Evolutionary conservation across 495 filamentous ascomycete species (phyloP).

Genomic region (Penicillium psychrofluorescens): DNA sequence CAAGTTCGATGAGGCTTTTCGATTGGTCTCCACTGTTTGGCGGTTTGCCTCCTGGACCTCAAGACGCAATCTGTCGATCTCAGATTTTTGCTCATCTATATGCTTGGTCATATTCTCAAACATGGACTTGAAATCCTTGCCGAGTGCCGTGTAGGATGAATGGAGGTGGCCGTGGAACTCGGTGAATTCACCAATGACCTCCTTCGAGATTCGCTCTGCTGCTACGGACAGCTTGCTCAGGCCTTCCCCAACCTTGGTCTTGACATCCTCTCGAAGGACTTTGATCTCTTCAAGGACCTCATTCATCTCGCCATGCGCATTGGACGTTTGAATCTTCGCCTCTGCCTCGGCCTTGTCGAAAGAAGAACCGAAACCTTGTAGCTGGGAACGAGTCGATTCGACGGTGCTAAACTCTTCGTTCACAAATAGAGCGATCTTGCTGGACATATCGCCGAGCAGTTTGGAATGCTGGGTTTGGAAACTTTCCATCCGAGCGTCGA

Average conservation of each 20-base stretch:
- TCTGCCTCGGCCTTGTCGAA: slow-evolving; percentile 61
- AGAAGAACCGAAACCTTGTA: slow-evolving; percentile 56
- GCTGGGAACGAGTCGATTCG: slow-evolving; percentile 54
- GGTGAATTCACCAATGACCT: slow-evolving; percentile 81
- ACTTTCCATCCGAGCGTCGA: slow-evolving; percentile 63
- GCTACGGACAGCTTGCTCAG: slow-evolving; percentile 77
- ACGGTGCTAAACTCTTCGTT: slow-evolving; percentile 62
- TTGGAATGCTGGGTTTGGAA: slow-evolving; percentile 64
- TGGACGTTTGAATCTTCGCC: slow-evolving; percentile 58
- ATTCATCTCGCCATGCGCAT: slow-evolving; percentile 83
- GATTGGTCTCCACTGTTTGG: slow-evolving; percentile 57
- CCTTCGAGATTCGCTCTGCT: slow-evolving; percentile 79
- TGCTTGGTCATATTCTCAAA: slow-evolving; percentile 74
- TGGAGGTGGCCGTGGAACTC: slow-evolving; percentile 80
- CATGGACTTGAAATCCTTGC: slow-evolving; percentile 77
- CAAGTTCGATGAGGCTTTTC: slow-evolving; percentile 57
- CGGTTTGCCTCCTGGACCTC: slow-evolving; percentile 63
- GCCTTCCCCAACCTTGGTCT: slow-evolving; percentile 75
- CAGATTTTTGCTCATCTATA: slow-evolving; percentile 67
- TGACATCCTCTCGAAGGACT: slow-evolving; percentile 76
- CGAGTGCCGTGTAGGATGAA: slow-evolving; percentile 76
- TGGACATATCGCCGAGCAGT: slow-evolving; percentile 57
- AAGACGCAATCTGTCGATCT: slow-evolving; percentile 62
- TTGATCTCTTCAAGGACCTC: slow-evolving; percentile 87
- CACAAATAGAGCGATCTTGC: slow-evolving; percentile 67